phyloP scores from a whole-genome alignment of 129 eudicot species.

The Helichrysum umbraculigerum region DNA sequence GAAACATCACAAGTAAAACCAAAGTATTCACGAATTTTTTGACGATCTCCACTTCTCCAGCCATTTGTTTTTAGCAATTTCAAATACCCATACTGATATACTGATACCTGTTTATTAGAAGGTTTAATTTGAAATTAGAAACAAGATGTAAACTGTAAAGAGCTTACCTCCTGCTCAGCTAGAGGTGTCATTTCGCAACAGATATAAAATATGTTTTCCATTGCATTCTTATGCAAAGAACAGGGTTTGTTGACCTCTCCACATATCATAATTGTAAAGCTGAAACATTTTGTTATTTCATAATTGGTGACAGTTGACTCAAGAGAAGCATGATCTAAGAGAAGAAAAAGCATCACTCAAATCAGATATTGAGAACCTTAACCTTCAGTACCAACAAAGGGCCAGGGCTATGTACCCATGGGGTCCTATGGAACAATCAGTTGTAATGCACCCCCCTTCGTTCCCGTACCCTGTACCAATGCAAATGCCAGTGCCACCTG shows the following conservation, averaged over 20 bases:
- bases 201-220: background rate
- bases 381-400: constrained; percentile 76
- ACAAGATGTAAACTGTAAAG: too few species aligned
- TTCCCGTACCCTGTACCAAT: constrained; percentile 76
- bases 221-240: background rate
- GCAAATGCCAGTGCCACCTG: constrained; percentile 67
- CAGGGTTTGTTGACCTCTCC: background rate
- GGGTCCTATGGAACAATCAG: constrained; percentile 83
- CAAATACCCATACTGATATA: background rate
- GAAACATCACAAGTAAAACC: constrained; percentile 15
- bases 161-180: background rate
- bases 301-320: constrained; percentile 61
- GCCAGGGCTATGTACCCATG: constrained; percentile 76
- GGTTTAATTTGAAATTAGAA: background rate
- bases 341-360: constrained; percentile 87
- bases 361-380: constrained; percentile 80
- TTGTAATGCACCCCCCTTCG: constrained; percentile 86
- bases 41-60: constrained; percentile 12
- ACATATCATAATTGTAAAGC: background rate
- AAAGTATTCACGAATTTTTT: background rate
- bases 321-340: constrained; percentile 88
- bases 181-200: background rate
- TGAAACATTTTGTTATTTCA: constrained; percentile 3
- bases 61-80: background rate
- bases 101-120: background rate